Base-by-base conservation (phyloP, 1,284 basidiomycete genomes). In the Ustilago shanxiensis region DNA sequence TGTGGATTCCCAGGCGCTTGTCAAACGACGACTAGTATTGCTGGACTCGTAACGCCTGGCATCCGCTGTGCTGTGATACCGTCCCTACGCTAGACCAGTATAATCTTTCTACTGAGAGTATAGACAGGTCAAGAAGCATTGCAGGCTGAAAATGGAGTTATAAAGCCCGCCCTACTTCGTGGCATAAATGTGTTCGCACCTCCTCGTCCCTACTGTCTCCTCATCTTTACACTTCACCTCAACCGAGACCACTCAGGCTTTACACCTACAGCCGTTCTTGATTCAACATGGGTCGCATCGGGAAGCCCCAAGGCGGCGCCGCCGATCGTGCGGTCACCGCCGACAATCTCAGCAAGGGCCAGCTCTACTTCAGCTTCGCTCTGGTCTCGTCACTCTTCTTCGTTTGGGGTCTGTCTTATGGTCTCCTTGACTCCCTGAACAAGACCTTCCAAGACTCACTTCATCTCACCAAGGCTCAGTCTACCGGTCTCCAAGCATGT, bases 381-480 rank as follows among this genome's bases (percentile, higher is more conserved):
- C 89, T 93, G 69, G 91, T 93, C 74, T 93, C 92, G 18, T 90
- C 91, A 16, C 88, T 93, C 54, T 93, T 93, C 89, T 93, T 93
- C 87, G 91, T 92, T 33, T 93, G 91, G 91, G 87, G 85, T 80
- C 84, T 87, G 83, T 86, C 87, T 16, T 88, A 88, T 80, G 88
- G 92, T 88, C 90, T 94, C 58, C 91, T 95, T 74, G 93, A 95
- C 86, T 93, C 94, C 35, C 88, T 94, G 64, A 93, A 93, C 87
- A 90, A 92, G 60, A 92, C 93, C 83, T 93, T 93, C 86, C 93
- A 93, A 87, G 86, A 83, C 13, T 90, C 92, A 10, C 91, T 93
- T 76, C 88, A 88, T 2, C 92, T 93, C 84, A 89, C 89, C 50
- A 92, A 92, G 80, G 89, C 92, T 20, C 90, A 94, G 85, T 93